Conservation (phyloP, 1,139 yeast species). For the Eremothecium sinecaudum region DNA sequence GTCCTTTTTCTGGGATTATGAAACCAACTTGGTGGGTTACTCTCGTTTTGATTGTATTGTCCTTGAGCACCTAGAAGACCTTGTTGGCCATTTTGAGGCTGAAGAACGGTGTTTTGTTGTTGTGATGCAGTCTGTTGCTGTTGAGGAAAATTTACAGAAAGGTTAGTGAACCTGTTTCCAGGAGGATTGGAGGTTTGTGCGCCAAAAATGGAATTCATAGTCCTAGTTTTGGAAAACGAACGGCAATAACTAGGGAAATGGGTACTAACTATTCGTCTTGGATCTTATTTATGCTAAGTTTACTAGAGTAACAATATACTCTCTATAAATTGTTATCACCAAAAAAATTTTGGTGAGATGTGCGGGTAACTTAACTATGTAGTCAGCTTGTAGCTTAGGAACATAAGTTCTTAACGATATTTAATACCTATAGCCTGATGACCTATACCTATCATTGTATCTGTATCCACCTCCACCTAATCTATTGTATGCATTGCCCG, state of each 20-base stretch:
- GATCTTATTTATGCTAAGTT: too few relatives aligned
- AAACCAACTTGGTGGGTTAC: conserved; percentile 41
- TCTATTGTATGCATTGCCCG: neutral
- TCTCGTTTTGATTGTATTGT: conserved; percentile 2
- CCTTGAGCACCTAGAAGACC: conserved; percentile 12
- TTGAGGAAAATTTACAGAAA: conserved; percentile 16
- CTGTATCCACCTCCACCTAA: neutral
- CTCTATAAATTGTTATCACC: too few relatives aligned
- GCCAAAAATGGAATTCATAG: conserved; percentile 12
- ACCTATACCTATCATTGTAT: conserved; percentile 3
- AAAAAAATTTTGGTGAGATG: too few relatives aligned
- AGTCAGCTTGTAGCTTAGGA: too few relatives aligned
- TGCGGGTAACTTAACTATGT: too few relatives aligned
- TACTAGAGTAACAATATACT: too few relatives aligned
- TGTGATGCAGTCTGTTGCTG: conserved; percentile 13
- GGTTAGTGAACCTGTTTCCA: conserved; percentile 15
- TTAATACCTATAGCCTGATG: neutral
- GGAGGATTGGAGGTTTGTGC: conserved; percentile 2
- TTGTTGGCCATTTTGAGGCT: conserved; percentile 17
- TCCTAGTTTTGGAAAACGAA: too few relatives aligned
- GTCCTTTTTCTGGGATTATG: conserved; percentile 47
- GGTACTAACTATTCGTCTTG: too few relatives aligned
- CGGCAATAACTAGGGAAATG: too few relatives aligned
- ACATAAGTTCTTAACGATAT: too few relatives aligned
- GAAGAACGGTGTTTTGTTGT: conserved; percentile 16